Base-by-base conservation (phyloP, 495 filamentous ascomycete species). In the Penicillium maclennaniae region DNA sequence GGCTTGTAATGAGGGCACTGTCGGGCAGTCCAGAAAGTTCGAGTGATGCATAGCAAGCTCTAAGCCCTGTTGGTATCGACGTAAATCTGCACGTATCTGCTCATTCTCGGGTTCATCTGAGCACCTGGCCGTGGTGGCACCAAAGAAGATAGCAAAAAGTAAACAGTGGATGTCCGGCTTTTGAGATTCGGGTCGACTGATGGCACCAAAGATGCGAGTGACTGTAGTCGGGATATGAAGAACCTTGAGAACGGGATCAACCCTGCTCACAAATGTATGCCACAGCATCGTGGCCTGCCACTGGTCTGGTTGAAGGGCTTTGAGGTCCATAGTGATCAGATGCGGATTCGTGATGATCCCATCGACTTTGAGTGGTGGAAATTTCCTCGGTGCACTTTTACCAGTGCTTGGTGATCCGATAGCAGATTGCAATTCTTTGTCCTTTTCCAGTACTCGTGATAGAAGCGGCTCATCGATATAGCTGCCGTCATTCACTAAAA, bases 131-230 rank as follows among this genome's bases (percentile, higher is more conserved):
- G 71, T 76, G 0, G 71, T 62, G 9, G 70, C 72, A 21, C 63
- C 58, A 43, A 71, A 77, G 52, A 73, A 78, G 7, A 77, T 69
- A 0, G 74, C 62, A 53, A 78, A 76, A n/a, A 78, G 59, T 20
- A 78, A 54, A 23, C 70, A 68, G 26, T 69, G 66, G 20, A 70
- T 45, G 47, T 73, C 63, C 27, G 66, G 51, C n/a, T 47, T 55
- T 10, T 70, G 53, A 17, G 63, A 58, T 4, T 70, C 63, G 14
- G 70, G 55, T 26, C 68, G 52, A 36, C 62, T 68, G n/a, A 73
- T 65, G 3, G 76, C 74, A 39, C 63, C 63, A 48, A 68, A 67
- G 5, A 79, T 49, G 2, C 55, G 53, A 0, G 65, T 53, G 46
- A 68, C 58, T 3, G 59, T 66, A 9, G 69, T 62, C 5, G 77